A percentile compares a stretch with the other conserved stretches of the same genome.
Evolutionary conservation across 2,329 filamentous ascomycete genomes (phyloP).

Genomic region (Ceratocystis eucalypticola): DNA sequence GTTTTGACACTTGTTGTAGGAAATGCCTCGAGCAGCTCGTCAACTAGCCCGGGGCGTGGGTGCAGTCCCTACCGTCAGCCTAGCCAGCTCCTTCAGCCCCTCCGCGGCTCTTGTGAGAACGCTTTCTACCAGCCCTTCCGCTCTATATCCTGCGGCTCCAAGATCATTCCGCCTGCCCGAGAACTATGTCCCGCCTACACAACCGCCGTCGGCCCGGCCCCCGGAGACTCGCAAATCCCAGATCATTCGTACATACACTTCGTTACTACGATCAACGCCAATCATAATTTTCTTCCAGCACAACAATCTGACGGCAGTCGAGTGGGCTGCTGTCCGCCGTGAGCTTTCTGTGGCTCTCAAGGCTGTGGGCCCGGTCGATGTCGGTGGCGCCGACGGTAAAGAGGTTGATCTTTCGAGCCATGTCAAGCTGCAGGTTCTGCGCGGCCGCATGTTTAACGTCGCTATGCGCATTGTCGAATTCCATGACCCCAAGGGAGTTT

Average conservation of each 20-base stretch:
- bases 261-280: conserved; percentile 71
- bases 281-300: conserved; percentile 71
- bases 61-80: not conserved
- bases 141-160: conserved; percentile 23
- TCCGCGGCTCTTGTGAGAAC: conserved; percentile 5
- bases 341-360: conserved; percentile 33
- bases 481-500: conserved; percentile 42
- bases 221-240: conserved; percentile 84
- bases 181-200: conserved; percentile 48
- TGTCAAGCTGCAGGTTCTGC: conserved; percentile 69
- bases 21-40: conserved; percentile 18
- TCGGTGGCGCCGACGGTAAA: conserved; percentile 26
- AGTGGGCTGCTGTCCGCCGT: conserved; percentile 37
- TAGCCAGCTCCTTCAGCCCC: not conserved
- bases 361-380: conserved; percentile 25
- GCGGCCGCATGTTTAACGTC: conserved; percentile 77
- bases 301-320: conserved; percentile 55
- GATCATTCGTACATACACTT: conserved; percentile 72
- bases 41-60: conserved; percentile 14
- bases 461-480: conserved; percentile 80
- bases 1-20: not conserved
- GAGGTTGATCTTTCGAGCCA: conserved; percentile 39
- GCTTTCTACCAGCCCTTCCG: conserved; percentile 6
- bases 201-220: conserved; percentile 77
- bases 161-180: conserved; percentile 29